Evolutionary conservation across 2,329 filamentous ascomycete species (phyloP).

Genomic region (Harringtonia lauricola): DNA sequence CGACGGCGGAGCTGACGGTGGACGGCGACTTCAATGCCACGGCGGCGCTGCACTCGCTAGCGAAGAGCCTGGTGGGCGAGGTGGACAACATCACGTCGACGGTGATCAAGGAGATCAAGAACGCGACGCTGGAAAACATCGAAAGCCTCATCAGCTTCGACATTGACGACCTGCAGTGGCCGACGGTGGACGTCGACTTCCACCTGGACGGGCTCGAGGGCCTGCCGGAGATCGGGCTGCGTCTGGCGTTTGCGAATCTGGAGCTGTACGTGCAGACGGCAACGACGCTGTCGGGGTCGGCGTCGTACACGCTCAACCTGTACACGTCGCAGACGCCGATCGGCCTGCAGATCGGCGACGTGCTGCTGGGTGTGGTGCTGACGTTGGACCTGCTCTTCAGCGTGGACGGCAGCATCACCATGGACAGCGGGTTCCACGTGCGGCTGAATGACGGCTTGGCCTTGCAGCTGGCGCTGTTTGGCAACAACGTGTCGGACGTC

Average conservation of each 20-base stretch:
- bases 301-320: slow-evolving; percentile 36
- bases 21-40: slow-evolving; percentile 2
- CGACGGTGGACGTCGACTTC: slow-evolving; percentile 25
- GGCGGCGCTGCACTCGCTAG: not conserved
- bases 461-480: slow-evolving; percentile 39
- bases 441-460: slow-evolving; percentile 37
- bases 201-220: slow-evolving; percentile 27
- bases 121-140: slow-evolving; percentile 24
- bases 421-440: slow-evolving; percentile 44
- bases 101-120: no score
- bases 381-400: slow-evolving; percentile 40
- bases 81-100: slow-evolving; percentile 14
- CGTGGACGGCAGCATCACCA: slow-evolving; percentile 32
- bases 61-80: not conserved
- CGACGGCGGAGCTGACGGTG: slow-evolving; percentile 2
- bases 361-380: slow-evolving; percentile 35
- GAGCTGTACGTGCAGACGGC: slow-evolving; percentile 41
- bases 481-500: slow-evolving; percentile 33
- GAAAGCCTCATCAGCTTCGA: slow-evolving; percentile 14
- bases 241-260: slow-evolving; percentile 36
- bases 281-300: slow-evolving; percentile 26
- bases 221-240: slow-evolving; percentile 30
- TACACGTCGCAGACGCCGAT: slow-evolving; percentile 32
- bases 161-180: slow-evolving; percentile 6
- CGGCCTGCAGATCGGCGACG: slow-evolving; percentile 27